These are phyloP conservation scores for Dacryopinax spathularia DNA, from an alignment of 768 basidiomycete genomes.

Conservation along the genomic window DNA sequence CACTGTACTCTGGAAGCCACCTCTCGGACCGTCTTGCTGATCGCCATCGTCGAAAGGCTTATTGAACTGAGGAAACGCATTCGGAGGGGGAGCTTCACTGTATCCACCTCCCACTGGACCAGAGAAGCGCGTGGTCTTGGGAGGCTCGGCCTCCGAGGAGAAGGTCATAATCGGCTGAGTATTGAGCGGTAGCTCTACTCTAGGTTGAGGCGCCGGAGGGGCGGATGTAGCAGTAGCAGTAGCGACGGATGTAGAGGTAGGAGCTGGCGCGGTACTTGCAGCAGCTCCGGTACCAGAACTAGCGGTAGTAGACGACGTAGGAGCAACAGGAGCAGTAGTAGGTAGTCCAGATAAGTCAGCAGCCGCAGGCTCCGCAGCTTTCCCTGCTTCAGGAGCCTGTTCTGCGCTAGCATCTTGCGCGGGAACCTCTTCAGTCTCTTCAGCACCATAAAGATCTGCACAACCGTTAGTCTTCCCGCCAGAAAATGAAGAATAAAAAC, in stretches of 20 bases:
- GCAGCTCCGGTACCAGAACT: not conserved
- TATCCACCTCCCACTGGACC: not conserved
- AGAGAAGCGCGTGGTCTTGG: not conserved
- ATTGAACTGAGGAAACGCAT: not conserved
- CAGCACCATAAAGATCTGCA: not conserved
- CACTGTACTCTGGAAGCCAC: not conserved
- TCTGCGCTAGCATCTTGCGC: not conserved
- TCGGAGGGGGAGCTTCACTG: not conserved
- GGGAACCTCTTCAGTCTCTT: not conserved
- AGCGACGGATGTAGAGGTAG: not conserved
- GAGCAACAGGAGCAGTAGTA: not conserved
- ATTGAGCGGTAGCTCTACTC: constrained; percentile 4
- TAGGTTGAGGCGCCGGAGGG: not conserved
- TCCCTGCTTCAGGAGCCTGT: not conserved
- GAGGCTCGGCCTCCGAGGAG: not conserved
- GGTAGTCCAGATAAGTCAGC: not conserved
- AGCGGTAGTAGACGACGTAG: not conserved
- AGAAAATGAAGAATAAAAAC: too few relatives aligned
- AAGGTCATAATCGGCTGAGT: constrained; percentile 2
- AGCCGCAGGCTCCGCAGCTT: not conserved
- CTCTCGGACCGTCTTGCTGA: not conserved
- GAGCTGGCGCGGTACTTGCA: not conserved
- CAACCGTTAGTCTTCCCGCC: not conserved
- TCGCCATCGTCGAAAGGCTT: not conserved
- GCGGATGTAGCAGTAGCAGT: not conserved